These are phyloP conservation scores for Perkinsus marinus DNA, from an alignment of 169 alveolate species.

Conservation along the genomic window DNA sequence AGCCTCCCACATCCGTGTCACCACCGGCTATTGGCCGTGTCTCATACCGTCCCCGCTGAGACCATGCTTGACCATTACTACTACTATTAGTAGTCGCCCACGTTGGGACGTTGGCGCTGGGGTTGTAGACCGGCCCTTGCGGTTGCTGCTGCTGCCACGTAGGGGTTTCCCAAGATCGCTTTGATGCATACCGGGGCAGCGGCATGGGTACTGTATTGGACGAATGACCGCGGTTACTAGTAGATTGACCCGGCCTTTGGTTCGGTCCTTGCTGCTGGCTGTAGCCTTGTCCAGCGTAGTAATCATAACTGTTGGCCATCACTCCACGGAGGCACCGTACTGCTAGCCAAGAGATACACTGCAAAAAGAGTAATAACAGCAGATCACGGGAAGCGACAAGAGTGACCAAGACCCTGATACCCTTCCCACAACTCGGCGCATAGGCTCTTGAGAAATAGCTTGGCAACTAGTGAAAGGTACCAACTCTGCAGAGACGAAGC, in stretches of 20 bases:
- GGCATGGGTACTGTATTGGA: neutral
- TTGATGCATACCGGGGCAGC: neutral
- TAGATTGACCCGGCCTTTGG: neutral
- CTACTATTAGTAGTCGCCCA: neutral
- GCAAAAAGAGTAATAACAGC: neutral
- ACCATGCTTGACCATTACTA: neutral
- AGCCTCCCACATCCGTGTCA: neutral
- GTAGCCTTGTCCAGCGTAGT: neutral
- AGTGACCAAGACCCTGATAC: too few relatives aligned
- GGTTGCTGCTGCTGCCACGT: neutral
- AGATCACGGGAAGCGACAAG: too few relatives aligned
- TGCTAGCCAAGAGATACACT: neutral
- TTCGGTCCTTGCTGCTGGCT: neutral
- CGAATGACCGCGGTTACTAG: neutral
- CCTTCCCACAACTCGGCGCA: too few relatives aligned
- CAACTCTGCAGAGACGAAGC: too few relatives aligned
- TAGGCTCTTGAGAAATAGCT: too few relatives aligned
- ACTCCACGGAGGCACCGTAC: neutral
- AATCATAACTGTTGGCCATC: neutral
- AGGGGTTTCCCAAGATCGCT: neutral
- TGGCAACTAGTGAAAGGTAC: too few relatives aligned
- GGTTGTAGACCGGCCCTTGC: neutral
- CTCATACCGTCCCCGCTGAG: neutral
- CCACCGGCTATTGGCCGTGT: neutral
- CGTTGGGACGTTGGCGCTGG: neutral